These are phyloP conservation scores for Fusarium burgessii DNA, from an alignment of 2,329 filamentous ascomycete genomes.

Conservation along the genomic window DNA sequence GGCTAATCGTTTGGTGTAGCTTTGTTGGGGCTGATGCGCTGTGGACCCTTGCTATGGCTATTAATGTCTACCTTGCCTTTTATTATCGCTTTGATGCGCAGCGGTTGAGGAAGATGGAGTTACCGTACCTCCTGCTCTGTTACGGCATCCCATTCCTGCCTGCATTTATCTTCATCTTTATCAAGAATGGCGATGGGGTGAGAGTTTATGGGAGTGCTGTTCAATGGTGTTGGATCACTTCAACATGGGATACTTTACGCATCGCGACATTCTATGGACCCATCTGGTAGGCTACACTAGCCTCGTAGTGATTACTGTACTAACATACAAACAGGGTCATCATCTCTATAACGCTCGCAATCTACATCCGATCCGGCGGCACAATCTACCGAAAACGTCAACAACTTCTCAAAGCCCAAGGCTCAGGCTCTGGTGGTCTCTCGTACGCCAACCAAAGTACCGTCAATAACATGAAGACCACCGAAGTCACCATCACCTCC, in stretches of 20 bases:
- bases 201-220: neutral
- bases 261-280: slow-evolving; percentile 13
- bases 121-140: neutral
- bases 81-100: slow-evolving; percentile 10
- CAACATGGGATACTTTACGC: neutral
- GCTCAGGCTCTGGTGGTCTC: neutral
- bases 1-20: neutral
- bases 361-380: neutral
- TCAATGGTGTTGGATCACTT: slow-evolving; percentile 14
- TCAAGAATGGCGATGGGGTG: neutral
- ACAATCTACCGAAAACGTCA: slow-evolving; percentile 17
- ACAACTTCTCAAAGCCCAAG: neutral
- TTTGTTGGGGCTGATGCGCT: slow-evolving; percentile 11
- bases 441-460: slow-evolving; percentile 6
- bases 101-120: neutral
- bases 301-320: rapidly evolving
- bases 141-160: slow-evolving; percentile 1
- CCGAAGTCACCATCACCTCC: slow-evolving; percentile 1
- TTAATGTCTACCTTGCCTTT: slow-evolving; percentile 17
- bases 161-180: neutral
- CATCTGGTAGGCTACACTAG: neutral
- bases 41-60: slow-evolving; percentile 16
- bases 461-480: slow-evolving; percentile 1
- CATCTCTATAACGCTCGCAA: neutral
- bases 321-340: neutral